A percentile compares a stretch with the other conserved stretches of the same genome.
Evolutionary conservation across 495 filamentous ascomycete species (phyloP).

Genomic region (Talaromyces trachyspermus): DNA sequence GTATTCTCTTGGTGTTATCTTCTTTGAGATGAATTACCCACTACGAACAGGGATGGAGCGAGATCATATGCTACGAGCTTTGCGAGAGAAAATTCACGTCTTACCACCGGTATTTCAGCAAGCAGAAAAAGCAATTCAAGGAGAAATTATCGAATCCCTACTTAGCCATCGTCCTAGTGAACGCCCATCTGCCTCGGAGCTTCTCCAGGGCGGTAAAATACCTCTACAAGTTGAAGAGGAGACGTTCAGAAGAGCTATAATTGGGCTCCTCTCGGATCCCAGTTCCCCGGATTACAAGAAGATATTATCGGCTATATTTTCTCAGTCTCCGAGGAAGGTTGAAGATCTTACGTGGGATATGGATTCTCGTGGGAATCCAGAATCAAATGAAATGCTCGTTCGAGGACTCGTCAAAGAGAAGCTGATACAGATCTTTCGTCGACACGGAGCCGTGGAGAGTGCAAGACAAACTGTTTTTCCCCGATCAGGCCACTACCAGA

Average conservation of each 20-base stretch:
- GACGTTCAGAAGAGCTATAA: conserved; percentile 72
- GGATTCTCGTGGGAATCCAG: conserved; percentile 43
- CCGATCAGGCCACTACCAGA: conserved; percentile 67
- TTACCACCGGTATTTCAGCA: conserved; percentile 70
- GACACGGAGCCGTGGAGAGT: conserved; percentile 83
- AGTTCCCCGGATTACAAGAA: conserved; percentile 85
- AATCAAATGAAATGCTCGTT: conserved; percentile 59
- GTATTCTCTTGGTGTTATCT: conserved; percentile 95
- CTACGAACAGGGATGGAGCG: conserved; percentile 85
- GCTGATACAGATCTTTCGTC: conserved; percentile 73
- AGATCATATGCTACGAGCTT: conserved; percentile 59
- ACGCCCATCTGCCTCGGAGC: conserved; percentile 76
- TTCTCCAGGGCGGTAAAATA: conserved; percentile 79
- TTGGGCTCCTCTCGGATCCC: conserved; percentile 65
- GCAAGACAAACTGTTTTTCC: conserved; percentile 71
- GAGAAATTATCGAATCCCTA: conserved; percentile 69
- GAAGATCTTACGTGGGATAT: conserved; percentile 88
- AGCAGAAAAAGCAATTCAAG: conserved; percentile 65
- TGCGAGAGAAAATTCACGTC: conserved; percentile 58
- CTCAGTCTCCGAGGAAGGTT: conserved; percentile 61
- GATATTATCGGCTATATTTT: conserved; percentile 77
- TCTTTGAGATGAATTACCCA: conserved; percentile 93
- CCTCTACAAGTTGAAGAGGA: conserved; percentile 90
- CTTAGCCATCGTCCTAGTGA: conserved; percentile 73
- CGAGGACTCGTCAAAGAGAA: conserved; percentile 69